Percentiles rank a stretch among this genome's conserved stretches.
These are phyloP conservation scores for Starmerella bombi DNA, from an alignment of 805 yeast species.

Conservation along the genomic window DNA sequence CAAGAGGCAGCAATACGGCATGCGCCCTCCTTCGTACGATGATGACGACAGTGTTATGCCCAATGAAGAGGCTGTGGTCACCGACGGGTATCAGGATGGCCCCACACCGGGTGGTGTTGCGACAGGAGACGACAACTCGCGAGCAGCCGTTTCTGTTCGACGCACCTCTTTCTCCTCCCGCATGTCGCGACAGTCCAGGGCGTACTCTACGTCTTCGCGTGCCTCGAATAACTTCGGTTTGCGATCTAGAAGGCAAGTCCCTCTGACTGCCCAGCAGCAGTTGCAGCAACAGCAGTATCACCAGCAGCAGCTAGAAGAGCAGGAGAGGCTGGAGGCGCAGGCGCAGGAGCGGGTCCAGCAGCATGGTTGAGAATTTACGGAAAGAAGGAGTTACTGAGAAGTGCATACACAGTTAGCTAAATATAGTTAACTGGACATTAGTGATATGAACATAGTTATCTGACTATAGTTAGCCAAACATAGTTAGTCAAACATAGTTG, in stretches of 20 bases:
- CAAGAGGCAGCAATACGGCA: constrained; percentile 11
- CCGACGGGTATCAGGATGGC: constrained; percentile 6
- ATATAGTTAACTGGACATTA: too few relatives aligned
- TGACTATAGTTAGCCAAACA: too few relatives aligned
- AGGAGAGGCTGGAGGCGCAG: too few relatives aligned
- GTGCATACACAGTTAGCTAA: too few relatives aligned
- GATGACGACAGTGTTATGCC: not conserved
- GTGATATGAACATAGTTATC: too few relatives aligned
- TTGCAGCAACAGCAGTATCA: too few relatives aligned
- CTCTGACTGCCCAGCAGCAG: too few relatives aligned
- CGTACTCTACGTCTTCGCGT: constrained; percentile 9
- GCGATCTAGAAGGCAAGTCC: constrained; percentile 6
- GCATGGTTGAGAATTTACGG: too few relatives aligned
- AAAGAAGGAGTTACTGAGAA: too few relatives aligned
- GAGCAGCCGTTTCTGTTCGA: not conserved
- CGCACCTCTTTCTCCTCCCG: constrained; percentile 8
- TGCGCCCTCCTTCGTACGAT: constrained; percentile 4
- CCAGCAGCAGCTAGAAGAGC: too few relatives aligned
- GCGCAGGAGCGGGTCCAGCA: too few relatives aligned
- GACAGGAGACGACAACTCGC: not conserved
- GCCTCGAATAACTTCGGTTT: constrained; percentile 4
- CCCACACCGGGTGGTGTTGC: not conserved
- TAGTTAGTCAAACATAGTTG: too few relatives aligned
- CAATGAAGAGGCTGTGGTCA: not conserved
- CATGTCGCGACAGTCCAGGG: constrained; percentile 3